Evolutionary conservation across 106 monocot species (phyloP).

Genomic region (Platanthera zijinensis): DNA sequence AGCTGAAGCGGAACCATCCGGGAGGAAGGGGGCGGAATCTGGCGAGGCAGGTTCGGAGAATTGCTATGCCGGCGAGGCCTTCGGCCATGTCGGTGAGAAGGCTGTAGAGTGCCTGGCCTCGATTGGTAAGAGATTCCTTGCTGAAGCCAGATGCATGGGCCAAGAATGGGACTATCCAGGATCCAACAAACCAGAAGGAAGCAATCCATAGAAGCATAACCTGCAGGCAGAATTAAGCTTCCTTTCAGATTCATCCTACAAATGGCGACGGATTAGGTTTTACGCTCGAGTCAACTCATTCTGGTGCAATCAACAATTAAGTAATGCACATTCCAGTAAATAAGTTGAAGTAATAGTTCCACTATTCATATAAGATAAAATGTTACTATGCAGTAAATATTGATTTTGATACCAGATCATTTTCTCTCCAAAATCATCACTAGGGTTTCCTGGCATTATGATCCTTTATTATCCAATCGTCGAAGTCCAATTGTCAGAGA

Average conservation of each 20-base stretch:
- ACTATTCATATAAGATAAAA: no score
- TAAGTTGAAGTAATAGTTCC: no score
- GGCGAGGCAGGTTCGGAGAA: constrained; percentile 41
- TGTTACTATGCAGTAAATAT: no score
- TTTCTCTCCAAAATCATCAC: no score
- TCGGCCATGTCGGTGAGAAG: constrained; percentile 46
- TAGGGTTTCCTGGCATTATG: no score
- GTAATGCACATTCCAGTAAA: no score
- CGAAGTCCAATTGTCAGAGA: no score
- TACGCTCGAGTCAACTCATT: no score
- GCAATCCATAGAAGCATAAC: constrained; percentile 57
- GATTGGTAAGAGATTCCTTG: constrained; percentile 39
- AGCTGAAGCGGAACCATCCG: constrained; percentile 48
- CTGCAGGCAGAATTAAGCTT: constrained; percentile 9
- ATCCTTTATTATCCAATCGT: no score
- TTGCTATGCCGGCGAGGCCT: constrained; percentile 50
- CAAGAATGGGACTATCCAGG: constrained; percentile 53
- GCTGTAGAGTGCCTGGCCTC: constrained; percentile 58
- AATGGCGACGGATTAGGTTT: background rate
- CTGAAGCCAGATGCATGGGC: constrained; percentile 41
- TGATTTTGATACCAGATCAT: no score
- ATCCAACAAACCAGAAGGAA: constrained; percentile 56
- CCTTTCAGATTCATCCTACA: background rate
- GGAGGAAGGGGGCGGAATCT: constrained; percentile 42
- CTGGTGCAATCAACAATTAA: no score